phyloP scores from a whole-genome alignment of 83 land plant genomes.

The Thuja plicata region DNA sequence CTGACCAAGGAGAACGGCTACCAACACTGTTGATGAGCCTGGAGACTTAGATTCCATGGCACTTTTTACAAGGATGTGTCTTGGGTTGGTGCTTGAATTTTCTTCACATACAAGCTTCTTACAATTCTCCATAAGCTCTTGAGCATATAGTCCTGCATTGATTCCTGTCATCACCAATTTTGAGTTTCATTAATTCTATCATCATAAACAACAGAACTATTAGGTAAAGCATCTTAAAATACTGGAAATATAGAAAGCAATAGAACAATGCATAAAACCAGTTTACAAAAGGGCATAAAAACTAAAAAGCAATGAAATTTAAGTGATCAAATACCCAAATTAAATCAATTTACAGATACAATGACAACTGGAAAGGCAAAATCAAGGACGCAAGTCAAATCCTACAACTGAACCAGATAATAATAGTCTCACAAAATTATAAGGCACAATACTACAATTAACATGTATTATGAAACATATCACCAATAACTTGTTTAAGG shows the following conservation, averaged over 20 bases:
- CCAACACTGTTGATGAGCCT: slow-evolving; percentile 57
- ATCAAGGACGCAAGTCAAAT: background rate
- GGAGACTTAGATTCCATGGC: slow-evolving; percentile 40
- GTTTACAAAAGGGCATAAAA: background rate
- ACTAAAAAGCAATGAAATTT: background rate
- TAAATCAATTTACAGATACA: background rate
- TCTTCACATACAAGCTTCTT: slow-evolving; percentile 27
- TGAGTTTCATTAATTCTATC: background rate
- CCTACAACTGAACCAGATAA: no score
- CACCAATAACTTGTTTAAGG: no score
- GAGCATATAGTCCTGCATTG: slow-evolving; percentile 51
- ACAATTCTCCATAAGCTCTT: slow-evolving; percentile 58
- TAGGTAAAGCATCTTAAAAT: background rate
- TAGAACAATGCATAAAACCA: background rate
- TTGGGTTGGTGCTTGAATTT: slow-evolving; percentile 18
- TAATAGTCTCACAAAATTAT: background rate
- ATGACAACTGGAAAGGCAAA: background rate
- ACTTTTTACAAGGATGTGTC: slow-evolving; percentile 33
- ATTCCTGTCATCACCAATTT: slow-evolving; percentile 31
- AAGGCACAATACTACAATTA: background rate
- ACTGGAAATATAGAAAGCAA: background rate
- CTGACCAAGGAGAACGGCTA: slow-evolving; percentile 49
- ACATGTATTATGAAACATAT: background rate
- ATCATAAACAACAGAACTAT: background rate
- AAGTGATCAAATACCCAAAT: background rate